Base-by-base conservation (phyloP, 169 alveolate genomes). In the Plasmodium falciparum region DNA sequence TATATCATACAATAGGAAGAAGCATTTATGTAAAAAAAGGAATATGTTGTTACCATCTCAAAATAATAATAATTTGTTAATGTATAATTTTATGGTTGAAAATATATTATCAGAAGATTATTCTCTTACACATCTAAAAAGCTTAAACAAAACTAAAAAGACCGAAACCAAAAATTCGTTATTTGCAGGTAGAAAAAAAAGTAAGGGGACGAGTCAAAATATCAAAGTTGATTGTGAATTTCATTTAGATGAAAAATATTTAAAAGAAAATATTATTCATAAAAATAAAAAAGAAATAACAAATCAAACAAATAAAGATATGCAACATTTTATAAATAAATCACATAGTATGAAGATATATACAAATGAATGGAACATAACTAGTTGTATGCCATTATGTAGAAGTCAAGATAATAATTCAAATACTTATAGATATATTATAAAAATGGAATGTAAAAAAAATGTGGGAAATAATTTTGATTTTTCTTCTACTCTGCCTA, bases 51-150 rank as follows among this genome's bases (percentile, higher is more conserved):
- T 4, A 52, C 9, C n/a, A 9, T 49, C 45, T n/a, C 13, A 56
- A 3, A 29, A 54, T 12, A 26, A 56, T n/a, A 58, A 43, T 15
- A 69, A 56, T 26, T 26, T 80, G 17, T 26, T 73, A 69, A 80
- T 83, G 43, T 80, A 80, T 75, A 80, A 67, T 70, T 80, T 80
- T 49, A 54, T 80, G 49, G 85, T 67, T 61, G 90, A 80, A 67
- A 67, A 45, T 69, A 15, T 80, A 4, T 39, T 80, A 15, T 70
- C 83, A 0, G 90, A 80, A 43, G 90, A 80, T 80, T 15, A 58
- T 58, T 80, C 90, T 15, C 50, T 80, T 59, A 66, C 50, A 62
- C 62, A 80, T 69, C 67, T 80, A 33, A 80, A 80, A 58, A 80
- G 59, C 45, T 22, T 76, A 56, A 65, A 26, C 24, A 76, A 76